Base-by-base conservation (phyloP, 306 rosid genomes). In the Arachis hypogaea region DNA sequence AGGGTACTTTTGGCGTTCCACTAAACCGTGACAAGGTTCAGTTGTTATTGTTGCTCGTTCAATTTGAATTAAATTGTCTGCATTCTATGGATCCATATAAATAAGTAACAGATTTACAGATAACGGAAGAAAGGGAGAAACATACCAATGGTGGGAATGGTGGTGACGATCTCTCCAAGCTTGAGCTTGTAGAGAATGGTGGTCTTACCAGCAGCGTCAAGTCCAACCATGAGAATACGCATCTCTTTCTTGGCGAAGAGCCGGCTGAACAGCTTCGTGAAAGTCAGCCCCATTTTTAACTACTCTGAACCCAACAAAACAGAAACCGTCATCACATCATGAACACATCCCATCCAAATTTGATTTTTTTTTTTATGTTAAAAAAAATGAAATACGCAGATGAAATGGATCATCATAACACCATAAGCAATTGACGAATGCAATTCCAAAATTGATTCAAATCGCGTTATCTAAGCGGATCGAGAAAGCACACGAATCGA, bases 161-260 rank as follows among this genome's bases (percentile, higher is more conserved):
- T 93, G 80, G 98, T 90, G 83, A 92, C 98, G 10, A 92, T 92
- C 85, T 92, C 98, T 59, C 98, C 98, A 57, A 92, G 92, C 90
- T 92, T 92, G 83, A 92, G 93, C 93, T 92, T 92, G 73, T 92
- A 92, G 12, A 92, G 86, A 69, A 92, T 92, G 78, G 96, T 92
- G 9, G 98, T 92, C 92, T 92, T 92, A 90, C 98, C 98, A 58
- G 98, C 98, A 9, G 98, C 98, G 83, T 92, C 96, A 14, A 90
- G 98, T 78, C 98, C 98, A 78, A 92, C 98, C 98, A 92, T 92
- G 7, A 92, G 98, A 33, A 92, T 92, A 64, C 98, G 91, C 98
- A 92, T 92, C 91, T 92, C 98, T 67, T 82, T 90, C 95, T 92
- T 92, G 70, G 98, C 97, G 78, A 93, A 93, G 36, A 93, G 90